These are phyloP conservation scores for Leccinum griseonigrum DNA, from an alignment of 1,284 basidiomycete genomes.

Conservation along the genomic window DNA sequence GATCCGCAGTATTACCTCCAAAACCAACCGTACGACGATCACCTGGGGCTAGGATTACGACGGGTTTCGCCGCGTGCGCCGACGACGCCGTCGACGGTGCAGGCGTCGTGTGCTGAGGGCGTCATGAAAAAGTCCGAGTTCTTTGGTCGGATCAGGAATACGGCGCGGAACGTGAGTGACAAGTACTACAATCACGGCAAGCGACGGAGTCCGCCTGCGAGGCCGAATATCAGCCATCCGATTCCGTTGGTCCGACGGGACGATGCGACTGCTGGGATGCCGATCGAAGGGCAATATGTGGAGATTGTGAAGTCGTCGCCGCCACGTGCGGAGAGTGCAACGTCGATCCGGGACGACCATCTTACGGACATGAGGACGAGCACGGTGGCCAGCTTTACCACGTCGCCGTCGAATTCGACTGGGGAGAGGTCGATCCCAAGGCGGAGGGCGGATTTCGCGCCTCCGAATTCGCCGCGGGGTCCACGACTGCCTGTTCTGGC, in stretches of 20 bases:
- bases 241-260: conserved; percentile 36
- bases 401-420: conserved; percentile 63
- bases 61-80: conserved; percentile 35
- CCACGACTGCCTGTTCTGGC: conserved; percentile 25
- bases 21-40: conserved; percentile 32
- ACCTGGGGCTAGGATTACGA: conserved; percentile 48
- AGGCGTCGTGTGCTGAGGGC: conserved; percentile 37
- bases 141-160: conserved; percentile 53
- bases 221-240: conserved; percentile 54
- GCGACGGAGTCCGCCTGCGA: conserved; percentile 35
- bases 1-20: conserved; percentile 22
- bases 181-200: conserved; percentile 37
- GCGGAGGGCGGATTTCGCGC: conserved; percentile 61
- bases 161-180: conserved; percentile 65
- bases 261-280: conserved; percentile 12
- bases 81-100: conserved; percentile 26
- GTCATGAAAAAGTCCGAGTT: conserved; percentile 70
- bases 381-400: conserved; percentile 42
- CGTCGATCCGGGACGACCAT: conserved; percentile 43
- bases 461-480: conserved; percentile 41
- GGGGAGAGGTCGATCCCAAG: conserved; percentile 63
- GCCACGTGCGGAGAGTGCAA: conserved; percentile 23
- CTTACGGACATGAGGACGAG: conserved; percentile 42
- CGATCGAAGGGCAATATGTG: conserved; percentile 31
- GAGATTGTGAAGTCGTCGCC: conserved; percentile 26